Evolutionary conservation across 371 early-diverging fungal species (phyloP), one percentile per base, ranked within the genome.

Genomic region (Dinochytrium kinnereticum): DNA sequence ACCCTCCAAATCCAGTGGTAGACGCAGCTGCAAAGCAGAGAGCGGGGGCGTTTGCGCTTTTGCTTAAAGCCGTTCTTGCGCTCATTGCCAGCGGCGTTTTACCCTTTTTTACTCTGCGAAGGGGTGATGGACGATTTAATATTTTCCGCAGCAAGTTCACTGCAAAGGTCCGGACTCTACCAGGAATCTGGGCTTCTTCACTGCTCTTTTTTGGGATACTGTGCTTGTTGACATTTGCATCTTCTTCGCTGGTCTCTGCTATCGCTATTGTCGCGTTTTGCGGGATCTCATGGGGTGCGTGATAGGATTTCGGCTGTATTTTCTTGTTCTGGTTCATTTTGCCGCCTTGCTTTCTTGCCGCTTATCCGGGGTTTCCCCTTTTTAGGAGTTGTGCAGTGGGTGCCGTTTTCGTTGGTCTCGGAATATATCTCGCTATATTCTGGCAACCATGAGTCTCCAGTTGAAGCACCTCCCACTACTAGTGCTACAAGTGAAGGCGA

Each of bases 371-470:
- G n/a, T n/a, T n/a, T n/a, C n/a, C n/a, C n/a, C n/a, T 69, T 2
- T 26, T 1, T 36, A 80, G 81, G 94, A 1, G 86, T 94, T 21
- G 86, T 91, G 19, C 90, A 92, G 88, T 98, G 97, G 97, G 92
- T 93, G 0, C 98, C 98, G 0, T 96, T 95, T 75, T 91, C 96
- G 0, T 83, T 98, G 7, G 78, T 98, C 39, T 96, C 95, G n/a
- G 95, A 95, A 79, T 88, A 86, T 74, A 88, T 94, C 28, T 84
- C 89, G 7, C 39, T 44, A 31, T 73, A 77, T 68, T 37, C 70
- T 36, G 51, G 34, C 17, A 33, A 66, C 40, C 40, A 24, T 10
- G 67, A 26, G 0, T 7, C 31, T 59, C 50, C 17, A 55, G 28
- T n/a, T 5, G 51, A 17, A 28, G 40, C 34, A 19, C 64, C 57